Base-by-base conservation (phyloP, 805 yeast species). In the Spathaspora gorwiae region DNA sequence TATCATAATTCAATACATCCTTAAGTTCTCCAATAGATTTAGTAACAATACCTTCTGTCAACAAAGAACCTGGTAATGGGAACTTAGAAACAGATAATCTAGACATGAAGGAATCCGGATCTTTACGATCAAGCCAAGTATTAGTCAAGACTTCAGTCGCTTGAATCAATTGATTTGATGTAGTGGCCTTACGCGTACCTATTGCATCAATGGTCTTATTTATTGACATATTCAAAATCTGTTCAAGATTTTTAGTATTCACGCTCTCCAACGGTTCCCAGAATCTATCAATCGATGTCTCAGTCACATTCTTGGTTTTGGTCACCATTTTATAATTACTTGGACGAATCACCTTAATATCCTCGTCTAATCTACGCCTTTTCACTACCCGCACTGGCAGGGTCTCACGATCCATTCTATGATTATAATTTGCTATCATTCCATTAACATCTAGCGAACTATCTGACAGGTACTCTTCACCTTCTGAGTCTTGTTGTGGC, bases 231-330 rank as follows among this genome's bases (percentile, higher is more conserved):
- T 58, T 52, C 27, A 66, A 45, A 9, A 66, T 57, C 31, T 55
- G 53, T 19, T 56, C 58, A 8, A 65, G 39, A 1, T 62, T 55
- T 12, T 37, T 39, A 6, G 47, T 10, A 1, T 53, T 46, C 4
- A 43, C 34, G 4, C 44, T 36, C 34, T 57, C 60, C 12, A 66
- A 42, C 1, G 64, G 61, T 42, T 59, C 61, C 72, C 72, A 66
- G 13, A 60, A 51, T 32, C 47, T 47, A 24, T 64, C 67, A 10
- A 65, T 62, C 3, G 60, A 14, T 34, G 52, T 59, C 1, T 61
- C 63, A 6, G 65, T 50, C 1, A 65, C 12, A 19, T 19, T 29
- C 32, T 35, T 35, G 26, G 37, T 29, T 6, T 35, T 35, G 3
- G 37, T 35, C 13, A 9, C 13, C 37, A 35, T 35, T 10, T 9